phyloP scores from a whole-genome alignment of 2,329 filamentous ascomycete genomes.

The Pochonia chlamydosporia region DNA sequence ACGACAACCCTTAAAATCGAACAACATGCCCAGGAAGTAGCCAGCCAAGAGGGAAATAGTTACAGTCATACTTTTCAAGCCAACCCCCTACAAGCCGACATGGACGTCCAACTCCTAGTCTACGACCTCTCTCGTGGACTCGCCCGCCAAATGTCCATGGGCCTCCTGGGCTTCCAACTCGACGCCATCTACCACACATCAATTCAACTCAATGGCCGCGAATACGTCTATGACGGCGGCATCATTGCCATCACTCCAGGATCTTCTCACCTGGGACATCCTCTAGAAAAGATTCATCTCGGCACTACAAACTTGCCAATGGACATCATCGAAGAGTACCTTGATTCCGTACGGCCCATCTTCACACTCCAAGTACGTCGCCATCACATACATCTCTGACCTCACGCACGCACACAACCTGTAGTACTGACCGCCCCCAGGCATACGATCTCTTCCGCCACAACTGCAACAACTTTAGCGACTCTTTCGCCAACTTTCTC shows the following conservation, averaged over 20 bases:
- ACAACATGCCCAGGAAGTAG: neutral
- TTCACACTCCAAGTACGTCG: constrained; percentile 68
- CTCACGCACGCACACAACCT: neutral
- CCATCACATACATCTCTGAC: neutral
- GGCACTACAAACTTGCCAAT: constrained; percentile 73
- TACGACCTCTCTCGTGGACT: constrained; percentile 69
- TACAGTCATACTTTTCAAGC: too few species aligned
- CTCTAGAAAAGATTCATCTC: constrained; percentile 69
- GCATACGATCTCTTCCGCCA: constrained; percentile 85
- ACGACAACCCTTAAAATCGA: neutral
- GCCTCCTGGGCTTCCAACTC: constrained; percentile 54
- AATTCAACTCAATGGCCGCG: constrained; percentile 74
- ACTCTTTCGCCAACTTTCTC: constrained; percentile 85
- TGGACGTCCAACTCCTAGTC: constrained; percentile 73
- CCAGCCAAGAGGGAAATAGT: neutral
- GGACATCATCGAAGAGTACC: constrained; percentile 79
- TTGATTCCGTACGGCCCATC: constrained; percentile 74
- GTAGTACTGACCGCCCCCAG: constrained; percentile 30
- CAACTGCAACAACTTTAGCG: constrained; percentile 98
- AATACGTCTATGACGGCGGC: constrained; percentile 87
- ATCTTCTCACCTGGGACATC: constrained; percentile 77
- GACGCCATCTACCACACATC: constrained; percentile 96
- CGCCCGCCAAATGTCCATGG: constrained; percentile 49
- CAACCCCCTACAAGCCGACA: constrained; percentile 32
- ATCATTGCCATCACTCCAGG: constrained; percentile 78